Base-by-base conservation (phyloP, 768 basidiomycete genomes). In the Podaxis sp. region DNA sequence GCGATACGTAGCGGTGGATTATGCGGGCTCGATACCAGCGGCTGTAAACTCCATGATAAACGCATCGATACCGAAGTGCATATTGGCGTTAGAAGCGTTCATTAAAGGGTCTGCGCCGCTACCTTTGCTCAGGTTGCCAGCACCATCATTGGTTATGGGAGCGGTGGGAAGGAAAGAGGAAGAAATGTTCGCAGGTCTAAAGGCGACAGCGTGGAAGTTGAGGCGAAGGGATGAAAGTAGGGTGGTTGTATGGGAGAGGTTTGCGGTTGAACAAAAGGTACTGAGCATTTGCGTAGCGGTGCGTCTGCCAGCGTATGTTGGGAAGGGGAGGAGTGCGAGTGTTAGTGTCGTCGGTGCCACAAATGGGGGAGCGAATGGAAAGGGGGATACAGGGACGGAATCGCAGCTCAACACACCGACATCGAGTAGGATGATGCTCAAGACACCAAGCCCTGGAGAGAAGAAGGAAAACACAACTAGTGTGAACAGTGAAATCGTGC, bases 11-110 rank as follows among this genome's bases (percentile, higher is more conserved):
- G 90, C 92, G 1, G 82, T 95, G 63, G 96, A 98, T 73, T 94
- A 89, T 69, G 87, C 88, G 8, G 96, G 94, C 2, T 88, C 86
- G 1, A 84, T 96, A 41, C 94, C 95, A 0, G 84, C 88, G 17
- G 88, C 93, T 0, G 83, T 94, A 63, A 96, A 95, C 72, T 85
- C 90, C 19, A 85, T 90, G 76, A 87, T 94, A 70, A 98, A 97
- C 68, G 84, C 87, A 1, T 80, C 86, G 41, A 76, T 96, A 19
- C 90, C 93, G 3, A 81, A 84, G 61, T 79, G 86, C 0, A 86
- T 98, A 29, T 73, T 91, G 2, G 80, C 85, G 0, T 75, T 99
- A 46, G 95, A 98, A 70, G 71, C 80, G 25, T 79, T 94, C 67
- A 91, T 90, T 76, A 77, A 78, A 47, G 76, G 79, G 36, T 82